Evolutionary conservation across 345 rosid genomes (phyloP).

Genomic region (Conringia planisiliqua): DNA sequence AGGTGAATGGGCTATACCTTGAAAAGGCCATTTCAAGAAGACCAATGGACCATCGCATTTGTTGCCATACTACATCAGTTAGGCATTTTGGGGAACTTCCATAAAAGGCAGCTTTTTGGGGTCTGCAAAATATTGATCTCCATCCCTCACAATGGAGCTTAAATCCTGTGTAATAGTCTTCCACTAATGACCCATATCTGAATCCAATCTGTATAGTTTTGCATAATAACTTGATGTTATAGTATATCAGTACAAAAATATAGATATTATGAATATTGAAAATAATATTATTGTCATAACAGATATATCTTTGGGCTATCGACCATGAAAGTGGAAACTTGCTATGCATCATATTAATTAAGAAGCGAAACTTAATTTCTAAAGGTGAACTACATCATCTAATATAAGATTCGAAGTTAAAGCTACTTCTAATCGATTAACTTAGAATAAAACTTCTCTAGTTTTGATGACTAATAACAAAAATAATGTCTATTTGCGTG

Average conservation of each 20-base stretch:
- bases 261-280: background rate
- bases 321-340: no score
- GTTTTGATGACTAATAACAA: no score
- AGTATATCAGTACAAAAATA: background rate
- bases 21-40: slow-evolving; percentile 44
- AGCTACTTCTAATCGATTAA: no score
- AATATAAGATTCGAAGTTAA: no score
- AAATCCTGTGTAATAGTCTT: slow-evolving; percentile 62
- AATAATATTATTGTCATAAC: no score
- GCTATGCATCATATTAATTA: no score
- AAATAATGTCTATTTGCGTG: no score
- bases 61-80: slow-evolving; percentile 43
- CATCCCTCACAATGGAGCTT: slow-evolving; percentile 64
- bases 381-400: no score
- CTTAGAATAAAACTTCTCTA: no score
- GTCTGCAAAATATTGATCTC: slow-evolving; percentile 58
- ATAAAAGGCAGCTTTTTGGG: slow-evolving; percentile 52
- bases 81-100: slow-evolving; percentile 55
- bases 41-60: slow-evolving; percentile 67
- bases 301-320: no score
- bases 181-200: slow-evolving; percentile 68
- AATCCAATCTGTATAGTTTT: slow-evolving; percentile 47
- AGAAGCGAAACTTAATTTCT: no score
- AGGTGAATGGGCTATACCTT: slow-evolving; percentile 41
- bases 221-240: background rate